These are phyloP conservation scores for Penicillium daleae DNA, from an alignment of 495 filamentous ascomycete genomes.

Conservation along the genomic window DNA sequence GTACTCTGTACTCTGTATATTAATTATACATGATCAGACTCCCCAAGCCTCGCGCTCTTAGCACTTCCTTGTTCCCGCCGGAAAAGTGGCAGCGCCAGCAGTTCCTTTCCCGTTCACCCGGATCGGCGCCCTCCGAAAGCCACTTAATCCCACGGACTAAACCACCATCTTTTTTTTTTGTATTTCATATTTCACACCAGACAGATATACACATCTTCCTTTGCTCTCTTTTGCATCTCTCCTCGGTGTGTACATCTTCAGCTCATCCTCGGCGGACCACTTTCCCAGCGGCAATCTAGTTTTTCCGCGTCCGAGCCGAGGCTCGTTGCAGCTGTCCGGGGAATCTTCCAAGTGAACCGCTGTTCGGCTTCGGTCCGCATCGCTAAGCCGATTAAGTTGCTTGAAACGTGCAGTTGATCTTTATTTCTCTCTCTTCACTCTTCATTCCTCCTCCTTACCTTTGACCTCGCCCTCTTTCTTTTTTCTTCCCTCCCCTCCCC, in stretches of 20 bases:
- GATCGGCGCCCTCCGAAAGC: constrained; percentile 13
- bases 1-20: not conserved
- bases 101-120: constrained; percentile 36
- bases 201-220: too few species aligned
- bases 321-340: constrained; percentile 27
- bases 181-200: not conserved
- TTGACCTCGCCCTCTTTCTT: not conserved
- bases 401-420: constrained; percentile 1
- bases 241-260: not conserved
- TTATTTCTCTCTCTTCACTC: not conserved
- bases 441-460: constrained; percentile 1
- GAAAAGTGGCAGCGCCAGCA: constrained; percentile 21
- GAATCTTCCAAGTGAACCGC: constrained; percentile 14
- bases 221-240: not conserved
- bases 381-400: constrained; percentile 13
- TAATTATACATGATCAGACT: not conserved
- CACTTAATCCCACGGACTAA: not conserved
- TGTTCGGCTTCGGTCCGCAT: constrained; percentile 25
- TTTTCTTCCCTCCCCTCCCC: constrained; percentile 5
- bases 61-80: constrained; percentile 26
- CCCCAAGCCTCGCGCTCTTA: not conserved
- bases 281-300: constrained; percentile 7
- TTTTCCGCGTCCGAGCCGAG: constrained; percentile 41
- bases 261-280: constrained; percentile 1
- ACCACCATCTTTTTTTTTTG: not conserved